A percentile compares a stretch with the other conserved stretches of the same genome.
These are phyloP conservation scores for Pythium apleroticum DNA, from an alignment of 352 stramenopile genomes.

Conservation along the genomic window DNA sequence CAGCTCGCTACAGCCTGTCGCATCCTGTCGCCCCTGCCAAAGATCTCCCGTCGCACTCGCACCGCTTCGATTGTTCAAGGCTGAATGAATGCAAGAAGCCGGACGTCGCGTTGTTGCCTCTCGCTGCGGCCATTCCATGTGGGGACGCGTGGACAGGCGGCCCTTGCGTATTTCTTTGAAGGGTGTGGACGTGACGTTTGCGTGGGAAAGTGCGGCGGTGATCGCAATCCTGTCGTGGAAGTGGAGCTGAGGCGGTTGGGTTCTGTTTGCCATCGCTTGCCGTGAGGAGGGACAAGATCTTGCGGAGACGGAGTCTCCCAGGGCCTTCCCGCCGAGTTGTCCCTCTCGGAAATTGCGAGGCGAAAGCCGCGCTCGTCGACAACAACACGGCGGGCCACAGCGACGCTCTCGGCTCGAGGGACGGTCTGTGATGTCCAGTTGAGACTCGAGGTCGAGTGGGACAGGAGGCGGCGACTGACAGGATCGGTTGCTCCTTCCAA, in stretches of 20 bases:
- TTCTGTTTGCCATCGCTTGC: not conserved
- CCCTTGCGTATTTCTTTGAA: not conserved
- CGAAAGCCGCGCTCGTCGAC: not conserved
- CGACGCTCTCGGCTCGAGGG: too few relatives aligned
- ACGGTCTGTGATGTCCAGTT: not conserved
- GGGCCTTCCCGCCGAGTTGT: not conserved
- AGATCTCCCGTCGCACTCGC: not conserved
- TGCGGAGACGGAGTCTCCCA: not conserved
- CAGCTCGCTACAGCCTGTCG: slow-evolving; percentile 2
- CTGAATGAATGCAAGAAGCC: not conserved
- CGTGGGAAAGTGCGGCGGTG: not conserved
- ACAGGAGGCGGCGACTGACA: not conserved
- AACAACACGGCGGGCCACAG: not conserved
- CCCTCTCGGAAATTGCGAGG: not conserved
- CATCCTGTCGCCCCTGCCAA: too few relatives aligned
- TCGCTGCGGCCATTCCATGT: not conserved
- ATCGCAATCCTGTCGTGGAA: not conserved
- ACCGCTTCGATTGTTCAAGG: not conserved
- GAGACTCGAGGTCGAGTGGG: not conserved
- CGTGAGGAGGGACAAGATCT: not conserved
- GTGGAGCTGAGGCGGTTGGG: too few relatives aligned
- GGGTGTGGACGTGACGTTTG: slow-evolving; percentile 5
- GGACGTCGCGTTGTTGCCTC: not conserved
- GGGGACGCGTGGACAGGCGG: not conserved
- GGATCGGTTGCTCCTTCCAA: not conserved